Base-by-base conservation (phyloP, 108 stramenopile species). In the Stephanodiscus triporus region DNA sequence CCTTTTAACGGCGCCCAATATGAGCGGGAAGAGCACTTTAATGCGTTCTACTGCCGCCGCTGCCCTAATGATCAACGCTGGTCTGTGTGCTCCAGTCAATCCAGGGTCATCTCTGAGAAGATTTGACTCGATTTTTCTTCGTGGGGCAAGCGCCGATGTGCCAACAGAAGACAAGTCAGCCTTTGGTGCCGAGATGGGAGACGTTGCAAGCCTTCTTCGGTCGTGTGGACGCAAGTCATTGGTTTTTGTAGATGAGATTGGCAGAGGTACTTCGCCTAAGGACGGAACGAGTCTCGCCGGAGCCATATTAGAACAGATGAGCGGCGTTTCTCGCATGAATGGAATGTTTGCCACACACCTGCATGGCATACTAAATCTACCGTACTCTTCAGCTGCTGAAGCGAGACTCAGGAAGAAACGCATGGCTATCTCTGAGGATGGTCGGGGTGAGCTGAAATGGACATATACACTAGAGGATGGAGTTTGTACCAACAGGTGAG, bases 171-270 rank as follows among this genome's bases (percentile, higher is more conserved):
- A 89, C 47, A 95, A 93, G 66, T 88, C 86, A 37, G 97, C 95
- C n/a, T 97, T 96, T 75, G 98, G 96, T 23, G 91, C 96, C 19
- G 98, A 98, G 73, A 97, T 97, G 95, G 95, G 90, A 53, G 98
- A 98, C 68, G 85, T 98, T 5, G 86, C 93, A 14, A 86, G 91
- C 16, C 69, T 98, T 49, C 82, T 97, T 45, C 81, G 97, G 40
- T 89, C 88, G 51, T 95, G 92, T 54, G 84, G 92, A 8, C 43
- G 70, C 17, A 68, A 70, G 50, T 96, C 95, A 9, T 76, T 97
- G 26, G 96, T 97, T 6, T 93, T 97, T 81, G 95, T 98, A 13
- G 98, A 98, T 63, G 98, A 98, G 72, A 86, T 98, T 9, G 98
- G 96, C 16, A 86, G 97, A 48, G 98, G 98, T 5, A 98, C 98